Base-by-base conservation (phyloP, 2,329 filamentous ascomycete species). In the Cyphellophora europaea region DNA sequence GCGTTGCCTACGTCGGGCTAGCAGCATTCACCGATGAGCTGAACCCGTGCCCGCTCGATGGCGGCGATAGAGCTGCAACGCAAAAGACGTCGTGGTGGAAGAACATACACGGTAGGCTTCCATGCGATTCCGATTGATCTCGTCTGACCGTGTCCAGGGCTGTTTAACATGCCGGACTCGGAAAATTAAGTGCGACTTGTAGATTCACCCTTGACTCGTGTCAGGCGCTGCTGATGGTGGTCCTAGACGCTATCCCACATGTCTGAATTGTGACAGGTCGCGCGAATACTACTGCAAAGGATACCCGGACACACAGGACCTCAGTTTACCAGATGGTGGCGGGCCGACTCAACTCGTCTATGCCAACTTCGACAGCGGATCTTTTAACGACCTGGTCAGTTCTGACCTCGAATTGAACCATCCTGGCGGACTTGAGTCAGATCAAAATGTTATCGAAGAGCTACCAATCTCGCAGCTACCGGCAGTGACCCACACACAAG, bases 181-280 rank as follows among this genome's bases (percentile, higher is more conserved):
- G n/a, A 25, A 25, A n/a, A 25, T 25, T n/a, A 25, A 25, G n/a
- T 25, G 21, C 21, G 21, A 25, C 21, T 25, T 25, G 21, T 25
- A 25, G 8, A n/a, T 8, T n/a, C 21, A 25, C 21, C 21, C 21
- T 8, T 25, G 8, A 8, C 21, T n/a, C 21, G 21, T 8, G 21
- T 25, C n/a, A 8, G 21, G 21, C 21, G 21, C n/a, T 8, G 21
- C 21, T 25, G n/a, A 25, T 8, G n/a, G 8, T 25, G 8, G 21
- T 25, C n/a, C n/a, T n/a, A 25, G 21, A 25, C 21, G 21, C 8
- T 8, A 8, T 25, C 21, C 21, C n/a, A 25, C 21, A 8, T 25
- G 21, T n/a, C 21, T 25, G 8, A 25, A 25, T n/a, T 25, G 21
- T 25, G 21, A 25, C n/a, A 25, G 21, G n/a, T 25, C 21, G n/a